Percentiles rank a stretch among this genome's conserved stretches.
These are phyloP conservation scores for Cyclostephanos tholiformis DNA, from an alignment of 108 stramenopile genomes.

Conservation along the genomic window DNA sequence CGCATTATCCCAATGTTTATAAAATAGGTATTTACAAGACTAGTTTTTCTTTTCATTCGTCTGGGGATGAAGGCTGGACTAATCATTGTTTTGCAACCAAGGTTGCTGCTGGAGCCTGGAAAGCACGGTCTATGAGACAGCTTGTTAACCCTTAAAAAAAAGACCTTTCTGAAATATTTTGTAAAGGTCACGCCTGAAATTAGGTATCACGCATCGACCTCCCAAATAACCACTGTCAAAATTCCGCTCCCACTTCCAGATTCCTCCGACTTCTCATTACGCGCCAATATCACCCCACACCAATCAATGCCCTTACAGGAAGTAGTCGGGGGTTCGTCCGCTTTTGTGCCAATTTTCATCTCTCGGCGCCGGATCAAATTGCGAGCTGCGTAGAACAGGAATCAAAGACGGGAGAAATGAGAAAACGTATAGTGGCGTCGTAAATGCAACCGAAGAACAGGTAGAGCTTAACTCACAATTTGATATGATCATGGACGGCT, in stretches of 20 bases:
- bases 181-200: too few relatives aligned
- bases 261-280: neutral
- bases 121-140: neutral
- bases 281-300: neutral
- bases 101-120: too few relatives aligned
- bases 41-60: too few relatives aligned
- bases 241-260: neutral
- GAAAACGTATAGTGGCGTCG: neutral
- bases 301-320: constrained; percentile 51
- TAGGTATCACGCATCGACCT: too few relatives aligned
- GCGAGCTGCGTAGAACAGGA: constrained; percentile 49
- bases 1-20: too few relatives aligned
- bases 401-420: neutral
- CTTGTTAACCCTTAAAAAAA: neutral
- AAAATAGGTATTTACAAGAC: too few relatives aligned
- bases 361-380: constrained; percentile 79
- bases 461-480: constrained; percentile 56
- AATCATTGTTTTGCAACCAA: too few relatives aligned
- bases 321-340: constrained; percentile 79
- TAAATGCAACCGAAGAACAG: constrained; percentile 11
- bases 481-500: constrained; percentile 68
- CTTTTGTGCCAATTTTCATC: constrained; percentile 86
- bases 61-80: too few relatives aligned
- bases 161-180: neutral
- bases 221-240: neutral